Percentiles rank a stretch among this genome's conserved stretches.
Conservation (phyloP, 345 rosid genomes). For the Salix dunnii region DNA sequence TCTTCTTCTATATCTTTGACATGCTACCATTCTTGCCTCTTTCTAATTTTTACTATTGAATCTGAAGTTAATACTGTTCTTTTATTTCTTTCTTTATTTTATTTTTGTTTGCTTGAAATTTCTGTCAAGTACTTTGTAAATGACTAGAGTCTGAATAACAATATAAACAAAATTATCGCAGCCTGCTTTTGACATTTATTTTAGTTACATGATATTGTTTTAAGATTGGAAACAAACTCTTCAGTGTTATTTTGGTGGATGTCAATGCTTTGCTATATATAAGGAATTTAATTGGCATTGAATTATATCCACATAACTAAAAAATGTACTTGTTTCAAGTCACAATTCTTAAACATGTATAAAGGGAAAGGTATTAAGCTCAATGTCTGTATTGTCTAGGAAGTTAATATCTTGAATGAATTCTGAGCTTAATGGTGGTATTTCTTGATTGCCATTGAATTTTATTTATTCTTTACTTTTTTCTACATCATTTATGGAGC, state of each 20-base stretch:
- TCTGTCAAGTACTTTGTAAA: not conserved
- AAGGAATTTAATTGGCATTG: not conserved
- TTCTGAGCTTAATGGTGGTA: not conserved
- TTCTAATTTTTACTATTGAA: not conserved
- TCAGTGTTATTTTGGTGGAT: not conserved
- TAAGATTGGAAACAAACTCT: not conserved
- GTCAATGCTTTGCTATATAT: not conserved
- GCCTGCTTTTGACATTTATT: not conserved
- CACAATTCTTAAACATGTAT: not conserved
- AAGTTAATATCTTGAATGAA: not conserved
- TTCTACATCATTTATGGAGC: not conserved
- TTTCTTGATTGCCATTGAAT: not conserved
- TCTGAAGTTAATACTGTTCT: not conserved
- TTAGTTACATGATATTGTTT: not conserved
- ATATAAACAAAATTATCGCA: not conserved
- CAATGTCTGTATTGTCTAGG: not conserved
- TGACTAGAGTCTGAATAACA: not conserved
- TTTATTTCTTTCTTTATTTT: not conserved
- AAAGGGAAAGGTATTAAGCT: not conserved
- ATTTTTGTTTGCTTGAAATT: not conserved
- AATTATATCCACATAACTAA: not conserved
- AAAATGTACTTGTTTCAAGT: not conserved
- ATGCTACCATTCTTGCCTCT: not conserved
- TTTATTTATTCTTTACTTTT: not conserved
- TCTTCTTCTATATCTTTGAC: not conserved